phyloP scores from a whole-genome alignment of 164 flowering plant species.

The Aristolochia californica region DNA sequence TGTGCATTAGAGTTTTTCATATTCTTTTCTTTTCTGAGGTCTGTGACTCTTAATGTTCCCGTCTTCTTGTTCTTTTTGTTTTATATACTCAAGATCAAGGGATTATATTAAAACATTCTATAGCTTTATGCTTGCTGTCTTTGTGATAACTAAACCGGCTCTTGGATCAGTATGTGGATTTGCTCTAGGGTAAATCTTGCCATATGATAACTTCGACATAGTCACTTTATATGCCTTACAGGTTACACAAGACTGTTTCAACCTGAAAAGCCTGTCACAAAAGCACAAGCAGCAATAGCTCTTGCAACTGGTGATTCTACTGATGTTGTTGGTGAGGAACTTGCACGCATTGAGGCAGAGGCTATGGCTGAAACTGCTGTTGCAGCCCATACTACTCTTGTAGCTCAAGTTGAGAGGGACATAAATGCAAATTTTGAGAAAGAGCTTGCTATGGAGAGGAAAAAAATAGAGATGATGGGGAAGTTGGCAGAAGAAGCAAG shows the following conservation, averaged over 20 bases:
- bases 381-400: constrained; percentile 78
- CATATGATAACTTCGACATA: not conserved
- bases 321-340: constrained; percentile 85
- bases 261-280: constrained; percentile 93
- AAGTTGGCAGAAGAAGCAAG: constrained; percentile 83
- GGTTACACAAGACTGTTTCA: constrained; percentile 94
- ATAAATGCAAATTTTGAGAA: constrained; percentile 65
- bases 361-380: constrained; percentile 89
- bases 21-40: no score
- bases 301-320: constrained; percentile 82
- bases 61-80: no score
- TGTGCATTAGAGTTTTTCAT: no score
- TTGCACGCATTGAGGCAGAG: constrained; percentile 96
- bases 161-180: no score
- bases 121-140: no score
- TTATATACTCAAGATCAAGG: no score
- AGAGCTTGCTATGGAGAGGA: constrained; percentile 67
- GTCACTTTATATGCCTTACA: constrained; percentile 10
- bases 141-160: no score
- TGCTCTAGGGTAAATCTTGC: no score
- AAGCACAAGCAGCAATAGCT: constrained; percentile 96
- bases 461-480: constrained; percentile 61
- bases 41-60: no score
- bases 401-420: constrained; percentile 87
- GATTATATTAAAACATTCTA: no score